Base-by-base conservation (phyloP, 2,329 filamentous ascomycete species). In the Thelonectria discophora region DNA sequence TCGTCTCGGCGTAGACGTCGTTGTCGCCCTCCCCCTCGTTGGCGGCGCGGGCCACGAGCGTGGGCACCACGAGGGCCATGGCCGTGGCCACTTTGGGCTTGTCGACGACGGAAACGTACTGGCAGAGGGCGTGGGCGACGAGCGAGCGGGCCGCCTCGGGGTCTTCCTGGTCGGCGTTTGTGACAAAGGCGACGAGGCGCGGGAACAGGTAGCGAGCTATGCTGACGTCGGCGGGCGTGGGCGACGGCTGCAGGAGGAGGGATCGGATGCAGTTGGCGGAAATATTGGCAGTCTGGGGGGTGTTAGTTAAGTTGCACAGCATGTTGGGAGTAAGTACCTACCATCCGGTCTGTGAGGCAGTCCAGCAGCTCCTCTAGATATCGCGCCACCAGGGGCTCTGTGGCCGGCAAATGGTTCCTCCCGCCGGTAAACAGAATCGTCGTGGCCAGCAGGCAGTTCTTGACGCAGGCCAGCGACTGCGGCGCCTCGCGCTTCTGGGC, bases 221-320 rank as follows among this genome's bases (percentile, higher is more conserved):
- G 62, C 85, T 87, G 69, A 93, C 86, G 73, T 93, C 90, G 18
- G 91, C 88, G 1, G 83, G 67, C 62, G 89, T 85, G 65, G 87
- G 80, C 53, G 86, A 80, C 55, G 85, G 79, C 69, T 90, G 81
- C 3, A 97, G 80, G 30, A 98, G 83, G 8, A 98, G 84, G 8
- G 93, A 95, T 58, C 94, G 88, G 67, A 94, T 87, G 77, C 95
- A 99, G 72, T 93, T 93, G 63, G 93, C 91, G 1, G 95, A 93
- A 58, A 97, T 94, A 72, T 92, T 97, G 56, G 92, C 90, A 2
- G 92, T 94, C 87, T 90, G 58, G 24, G 55, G 72, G 52, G 63
- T 55, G 52, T 69, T 32, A 58, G 58, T 21, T 49, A 53, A 46
- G 48, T 45, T 47, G 45, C 21, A 27, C 43, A 15, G 30, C 11